A percentile compares a stretch with the other conserved stretches of the same genome.
Conservation (phyloP, 2,329 filamentous ascomycete species). For the Aspergillus awamori region DNA sequence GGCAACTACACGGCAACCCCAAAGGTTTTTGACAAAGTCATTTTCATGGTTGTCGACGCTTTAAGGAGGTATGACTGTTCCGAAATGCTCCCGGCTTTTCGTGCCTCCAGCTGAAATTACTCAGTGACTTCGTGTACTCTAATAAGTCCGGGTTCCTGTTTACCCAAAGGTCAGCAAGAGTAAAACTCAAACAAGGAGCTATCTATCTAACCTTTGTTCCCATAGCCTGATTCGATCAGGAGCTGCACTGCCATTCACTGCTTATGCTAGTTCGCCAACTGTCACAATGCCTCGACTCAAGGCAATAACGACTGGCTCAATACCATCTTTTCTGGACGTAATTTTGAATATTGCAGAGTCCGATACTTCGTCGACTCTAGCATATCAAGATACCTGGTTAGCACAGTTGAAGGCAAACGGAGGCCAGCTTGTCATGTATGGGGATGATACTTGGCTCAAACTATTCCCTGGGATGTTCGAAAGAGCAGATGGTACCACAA, state of each 20-base stretch:
- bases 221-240: constrained; percentile 79
- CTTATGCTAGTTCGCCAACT: constrained; percentile 92
- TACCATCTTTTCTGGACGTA: constrained; percentile 96
- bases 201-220: constrained; percentile 14
- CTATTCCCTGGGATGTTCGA: constrained; percentile 88
- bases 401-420: constrained; percentile 80
- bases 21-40: constrained; percentile 80
- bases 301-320: constrained; percentile 94
- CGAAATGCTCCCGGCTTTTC: not conserved
- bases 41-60: constrained; percentile 98
- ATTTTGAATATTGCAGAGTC: constrained; percentile 96
- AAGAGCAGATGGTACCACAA: constrained; percentile 87
- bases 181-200: not conserved
- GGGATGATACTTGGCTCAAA: constrained; percentile 98
- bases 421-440: constrained; percentile 88
- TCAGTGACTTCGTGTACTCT: constrained; percentile 89
- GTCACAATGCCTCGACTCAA: constrained; percentile 98
- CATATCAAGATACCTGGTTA: constrained; percentile 92
- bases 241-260: constrained; percentile 87
- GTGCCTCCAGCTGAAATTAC: constrained; percentile 23
- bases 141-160: constrained; percentile 79
- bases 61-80: constrained; percentile 69
- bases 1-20: constrained; percentile 57
- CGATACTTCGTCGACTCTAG: constrained; percentile 85
- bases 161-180: constrained; percentile 71